phyloP scores from a whole-genome alignment of 1,284 basidiomycete species.

The Tilletia caries region DNA sequence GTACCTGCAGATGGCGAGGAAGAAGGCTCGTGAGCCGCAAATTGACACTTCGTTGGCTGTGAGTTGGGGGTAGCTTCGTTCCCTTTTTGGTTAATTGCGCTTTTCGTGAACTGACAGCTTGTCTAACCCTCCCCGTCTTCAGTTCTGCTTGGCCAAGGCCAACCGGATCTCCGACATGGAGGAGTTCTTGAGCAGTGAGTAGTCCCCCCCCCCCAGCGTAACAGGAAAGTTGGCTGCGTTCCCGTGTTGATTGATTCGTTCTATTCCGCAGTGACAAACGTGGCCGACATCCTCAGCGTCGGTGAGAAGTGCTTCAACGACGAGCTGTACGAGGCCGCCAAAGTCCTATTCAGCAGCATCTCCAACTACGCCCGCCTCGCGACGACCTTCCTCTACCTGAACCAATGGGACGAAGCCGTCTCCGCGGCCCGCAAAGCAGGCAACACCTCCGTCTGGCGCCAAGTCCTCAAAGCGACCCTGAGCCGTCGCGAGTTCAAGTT shows the following conservation, averaged over 20 bases:
- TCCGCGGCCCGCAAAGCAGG: slow-evolving; percentile 98
- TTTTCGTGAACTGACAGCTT: not conserved
- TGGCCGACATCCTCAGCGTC: slow-evolving; percentile 89
- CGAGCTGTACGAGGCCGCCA: slow-evolving; percentile 93
- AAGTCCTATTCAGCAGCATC: slow-evolving; percentile 90
- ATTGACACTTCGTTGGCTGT: slow-evolving; percentile 71
- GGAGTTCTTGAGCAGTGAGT: slow-evolving; percentile 77
- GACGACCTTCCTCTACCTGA: slow-evolving; percentile 96
- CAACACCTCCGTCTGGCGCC: slow-evolving; percentile 99
- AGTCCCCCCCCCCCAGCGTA: no score
- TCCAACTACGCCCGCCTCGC: slow-evolving; percentile 98
- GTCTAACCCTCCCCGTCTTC: slow-evolving; percentile 22
- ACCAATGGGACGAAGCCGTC: slow-evolving; percentile 95
- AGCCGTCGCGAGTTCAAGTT: slow-evolving; percentile 95
- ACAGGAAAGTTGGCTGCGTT: no score
- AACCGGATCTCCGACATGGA: slow-evolving; percentile 68
- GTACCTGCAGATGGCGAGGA: slow-evolving; percentile 99
- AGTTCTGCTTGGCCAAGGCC: slow-evolving; percentile 52
- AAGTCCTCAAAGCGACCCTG: slow-evolving; percentile 96
- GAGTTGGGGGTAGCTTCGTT: slow-evolving; percentile 60
- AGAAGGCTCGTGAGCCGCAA: slow-evolving; percentile 90
- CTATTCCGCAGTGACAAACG: slow-evolving; percentile 72
- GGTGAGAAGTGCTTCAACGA: slow-evolving; percentile 99
- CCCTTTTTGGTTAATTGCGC: not conserved
- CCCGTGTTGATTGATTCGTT: not conserved